Evolutionary conservation across 2,329 filamentous ascomycete species (phyloP), one percentile per base, ranked within the genome.

Genomic region (Fusarium pseudoanthophilum): DNA sequence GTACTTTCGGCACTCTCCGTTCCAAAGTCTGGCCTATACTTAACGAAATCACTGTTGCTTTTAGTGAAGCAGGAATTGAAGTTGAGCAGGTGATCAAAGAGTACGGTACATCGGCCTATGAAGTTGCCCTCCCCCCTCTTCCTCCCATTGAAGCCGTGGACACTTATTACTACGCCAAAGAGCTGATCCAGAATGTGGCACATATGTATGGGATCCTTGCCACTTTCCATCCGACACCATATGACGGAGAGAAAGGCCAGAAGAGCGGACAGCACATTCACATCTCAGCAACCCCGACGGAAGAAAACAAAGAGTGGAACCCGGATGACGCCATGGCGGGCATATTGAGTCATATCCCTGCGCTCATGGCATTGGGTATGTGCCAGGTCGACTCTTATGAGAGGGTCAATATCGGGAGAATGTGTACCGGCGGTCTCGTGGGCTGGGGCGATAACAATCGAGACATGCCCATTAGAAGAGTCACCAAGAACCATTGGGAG

Each of bases 391-490:
- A 68, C 9, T 68, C 65, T 18, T 68, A 68, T 15, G 64, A 55
- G 0, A 49, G 65, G 4, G 40, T 62, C 0, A 26, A 16, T 2
- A 32, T 55, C 4, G 64, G 65, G 0, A 68, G 55, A 4, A 68
- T 68, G 64, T 68, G 64, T 9, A 49, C 65, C 3, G 65, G 65
- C 0, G 65, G 65, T 0, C 11, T 68, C 4, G 46, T 68, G 0
- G 65, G 65, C 5, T 68, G 65, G 65, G 65, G 65, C 1, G 65
- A 68, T 3, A 68, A 68, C 4, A 53, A 68, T 7, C 30, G 65
- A 0, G 65, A 68, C 7, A 68, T 68, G 64, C 65, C 65, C 2
- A 14, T 68, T 4, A 53, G 65, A n/a, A 62, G 64, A 62, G 42
- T 63, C 3, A 26, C 48, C 4, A 49, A 37, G 7, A 68, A 62